A percentile compares a stretch with the other conserved stretches of the same genome.
These are phyloP conservation scores for Claviceps monticola DNA, from an alignment of 2,329 filamentous ascomycete genomes.

Conservation along the genomic window DNA sequence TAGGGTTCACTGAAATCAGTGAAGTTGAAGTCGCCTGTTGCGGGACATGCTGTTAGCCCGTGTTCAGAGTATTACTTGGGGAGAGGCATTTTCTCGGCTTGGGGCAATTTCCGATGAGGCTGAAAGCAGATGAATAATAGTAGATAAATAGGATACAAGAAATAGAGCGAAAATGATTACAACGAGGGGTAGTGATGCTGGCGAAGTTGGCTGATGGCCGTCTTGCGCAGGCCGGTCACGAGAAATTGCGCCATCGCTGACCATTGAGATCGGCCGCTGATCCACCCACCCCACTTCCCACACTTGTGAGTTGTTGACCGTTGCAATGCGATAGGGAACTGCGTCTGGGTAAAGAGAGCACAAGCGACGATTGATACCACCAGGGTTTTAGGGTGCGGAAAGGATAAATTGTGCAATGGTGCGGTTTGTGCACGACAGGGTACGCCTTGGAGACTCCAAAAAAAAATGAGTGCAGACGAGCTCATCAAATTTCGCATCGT, in stretches of 20 bases:
- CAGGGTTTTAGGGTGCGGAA: not conserved
- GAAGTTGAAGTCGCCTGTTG: slow-evolving; percentile 45
- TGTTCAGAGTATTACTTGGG: not conserved
- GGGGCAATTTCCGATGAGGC: not conserved
- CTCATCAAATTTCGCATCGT: not conserved
- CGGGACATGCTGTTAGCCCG: slow-evolving; percentile 16
- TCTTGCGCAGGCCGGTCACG: slow-evolving; percentile 33
- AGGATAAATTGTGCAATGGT: slow-evolving; percentile 1
- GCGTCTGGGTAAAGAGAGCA: not conserved
- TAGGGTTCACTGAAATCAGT: slow-evolving; percentile 40
- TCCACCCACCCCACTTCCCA: slow-evolving; percentile 11
- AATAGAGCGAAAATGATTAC: not conserved
- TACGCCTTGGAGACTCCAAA: not conserved
- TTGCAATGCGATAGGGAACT: slow-evolving; percentile 4
- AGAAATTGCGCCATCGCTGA: slow-evolving; percentile 46
- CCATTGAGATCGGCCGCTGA: slow-evolving; percentile 26
- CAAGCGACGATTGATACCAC: not conserved
- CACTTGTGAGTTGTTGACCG: slow-evolving; percentile 11
- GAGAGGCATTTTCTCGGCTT: not conserved
- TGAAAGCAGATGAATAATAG: not conserved
- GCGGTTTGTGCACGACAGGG: not conserved
- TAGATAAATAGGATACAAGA: not conserved
- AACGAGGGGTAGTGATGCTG: not conserved
- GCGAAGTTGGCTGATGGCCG: not conserved
- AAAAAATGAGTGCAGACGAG: not conserved